Evolutionary conservation across 805 yeast genomes (phyloP), one percentile per base, ranked within the genome.

Genomic region (Lipomyces yamanashiensis): DNA sequence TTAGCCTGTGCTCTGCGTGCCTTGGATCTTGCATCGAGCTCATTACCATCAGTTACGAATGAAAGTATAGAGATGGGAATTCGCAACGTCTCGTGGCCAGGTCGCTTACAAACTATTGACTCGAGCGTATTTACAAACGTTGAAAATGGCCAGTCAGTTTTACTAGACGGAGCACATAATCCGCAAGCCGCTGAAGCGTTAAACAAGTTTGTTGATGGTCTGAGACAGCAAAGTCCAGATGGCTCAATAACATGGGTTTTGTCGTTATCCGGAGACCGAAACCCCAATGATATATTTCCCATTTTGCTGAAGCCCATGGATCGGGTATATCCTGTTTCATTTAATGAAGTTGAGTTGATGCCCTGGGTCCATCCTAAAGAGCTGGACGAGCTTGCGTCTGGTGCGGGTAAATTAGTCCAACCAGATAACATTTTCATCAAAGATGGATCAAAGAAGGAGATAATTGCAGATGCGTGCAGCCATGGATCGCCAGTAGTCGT

Each of bases 111-210:
- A 71, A 64, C 72, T 36, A 36, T 84, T 13, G 55, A 57, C 0
- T 70, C 73, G 23, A 40, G 54, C 36, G 13, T 36, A 10, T 49
- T 54, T 33, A 17, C 58, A 17, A 58, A 45, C 17, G 8, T 5
- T 23, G 41, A 51, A 23, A 39, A 49, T 7, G 21, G 70, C 66
- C 7, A 68, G 74, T 1, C 57, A 80, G 74, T 86, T 0, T 75
- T 95, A 3, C 71, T 95, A 1, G 98, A 93, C 76, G 98, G 98
- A 1, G 98, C 98, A 0, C 98, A 95, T 74, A 95, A 95, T 73
- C 86, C 85, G 6, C 85, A 87, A 64, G 96, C 98, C 0, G 95
- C 97, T 0, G 75, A 77, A n/a, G 90, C 88, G 71, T 77, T 95
- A 37, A 82, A 82, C 0, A 80, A 80, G 45, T 90, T 80, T 72